phyloP scores from a whole-genome alignment of 768 basidiomycete genomes.

The Mycena albidolilacea region DNA sequence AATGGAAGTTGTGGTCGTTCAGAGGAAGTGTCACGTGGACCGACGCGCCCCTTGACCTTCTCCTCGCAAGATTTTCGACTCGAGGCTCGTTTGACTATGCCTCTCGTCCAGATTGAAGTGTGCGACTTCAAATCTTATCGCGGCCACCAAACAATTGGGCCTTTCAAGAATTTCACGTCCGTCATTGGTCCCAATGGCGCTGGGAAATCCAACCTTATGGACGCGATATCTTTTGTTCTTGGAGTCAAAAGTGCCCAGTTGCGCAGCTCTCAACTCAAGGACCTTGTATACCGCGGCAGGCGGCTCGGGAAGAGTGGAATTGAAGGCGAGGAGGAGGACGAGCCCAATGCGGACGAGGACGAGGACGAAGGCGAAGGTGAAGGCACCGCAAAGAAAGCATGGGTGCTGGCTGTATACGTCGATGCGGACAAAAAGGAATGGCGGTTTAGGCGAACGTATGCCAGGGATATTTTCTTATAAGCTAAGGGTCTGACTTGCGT shows the following conservation, averaged over 20 bases:
- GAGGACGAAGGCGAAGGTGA: slow-evolving; percentile 74
- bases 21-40: too few relatives aligned
- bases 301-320: slow-evolving; percentile 69
- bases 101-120: slow-evolving; percentile 88
- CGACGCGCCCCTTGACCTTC: too few relatives aligned
- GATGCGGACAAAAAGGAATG: slow-evolving; percentile 87
- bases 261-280: slow-evolving; percentile 93
- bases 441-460: slow-evolving; percentile 93
- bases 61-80: neutral
- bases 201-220: slow-evolving; percentile 99
- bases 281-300: slow-evolving; percentile 94
- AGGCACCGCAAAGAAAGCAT: slow-evolving; percentile 91
- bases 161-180: slow-evolving; percentile 94
- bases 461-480: slow-evolving; percentile 36
- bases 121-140: slow-evolving; percentile 98
- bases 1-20: too few relatives aligned
- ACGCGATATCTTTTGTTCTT: slow-evolving; percentile 98
- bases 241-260: slow-evolving; percentile 96
- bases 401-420: slow-evolving; percentile 93
- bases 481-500: slow-evolving; percentile 11
- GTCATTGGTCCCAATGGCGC: slow-evolving; percentile 99
- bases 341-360: slow-evolving; percentile 66
- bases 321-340: slow-evolving; percentile 60
- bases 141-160: slow-evolving; percentile 89
- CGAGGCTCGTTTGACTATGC: slow-evolving; percentile 62